phyloP scores from a whole-genome alignment of 1,284 basidiomycete genomes.

The Tilletiopsis washingtonensis region DNA sequence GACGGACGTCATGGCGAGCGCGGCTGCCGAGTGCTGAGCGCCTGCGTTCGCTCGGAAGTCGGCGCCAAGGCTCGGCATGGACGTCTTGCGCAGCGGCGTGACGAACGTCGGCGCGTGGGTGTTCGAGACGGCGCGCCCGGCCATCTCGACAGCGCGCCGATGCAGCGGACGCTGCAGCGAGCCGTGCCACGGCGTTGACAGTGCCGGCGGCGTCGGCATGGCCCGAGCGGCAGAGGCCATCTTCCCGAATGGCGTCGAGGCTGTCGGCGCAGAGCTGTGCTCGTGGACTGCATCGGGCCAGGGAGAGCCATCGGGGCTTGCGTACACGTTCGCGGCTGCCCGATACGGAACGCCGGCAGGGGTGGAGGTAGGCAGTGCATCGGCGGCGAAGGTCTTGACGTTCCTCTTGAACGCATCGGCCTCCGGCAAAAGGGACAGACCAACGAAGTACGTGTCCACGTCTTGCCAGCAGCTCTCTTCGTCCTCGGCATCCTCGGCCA shows the following conservation, averaged over 20 bases:
- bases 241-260: slow-evolving; percentile 5
- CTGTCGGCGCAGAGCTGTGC: slow-evolving; percentile 1
- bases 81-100: slow-evolving; percentile 35
- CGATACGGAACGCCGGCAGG: too few species aligned
- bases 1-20: not conserved
- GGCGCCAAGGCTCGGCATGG: slow-evolving; percentile 14
- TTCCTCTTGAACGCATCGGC: not conserved
- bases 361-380: too few species aligned
- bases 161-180: slow-evolving; percentile 7
- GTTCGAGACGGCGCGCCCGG: slow-evolving; percentile 1
- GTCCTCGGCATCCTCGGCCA: not conserved
- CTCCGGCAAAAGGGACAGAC: not conserved
- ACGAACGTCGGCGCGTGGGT: slow-evolving; percentile 14
- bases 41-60: not conserved
- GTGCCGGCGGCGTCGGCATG: not conserved
- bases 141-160: slow-evolving; percentile 14
- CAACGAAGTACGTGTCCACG: not conserved
- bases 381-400: too few species aligned
- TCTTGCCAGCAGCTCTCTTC: not conserved
- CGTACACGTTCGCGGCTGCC: too few species aligned
- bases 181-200: slow-evolving; percentile 10
- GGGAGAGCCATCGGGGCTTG: too few species aligned
- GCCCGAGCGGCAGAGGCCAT: too few species aligned
- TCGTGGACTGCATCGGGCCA: too few species aligned
- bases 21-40: not conserved